Base-by-base conservation (phyloP, 2,329 filamentous ascomycete species). In the Thielaviopsis ethacetica region DNA sequence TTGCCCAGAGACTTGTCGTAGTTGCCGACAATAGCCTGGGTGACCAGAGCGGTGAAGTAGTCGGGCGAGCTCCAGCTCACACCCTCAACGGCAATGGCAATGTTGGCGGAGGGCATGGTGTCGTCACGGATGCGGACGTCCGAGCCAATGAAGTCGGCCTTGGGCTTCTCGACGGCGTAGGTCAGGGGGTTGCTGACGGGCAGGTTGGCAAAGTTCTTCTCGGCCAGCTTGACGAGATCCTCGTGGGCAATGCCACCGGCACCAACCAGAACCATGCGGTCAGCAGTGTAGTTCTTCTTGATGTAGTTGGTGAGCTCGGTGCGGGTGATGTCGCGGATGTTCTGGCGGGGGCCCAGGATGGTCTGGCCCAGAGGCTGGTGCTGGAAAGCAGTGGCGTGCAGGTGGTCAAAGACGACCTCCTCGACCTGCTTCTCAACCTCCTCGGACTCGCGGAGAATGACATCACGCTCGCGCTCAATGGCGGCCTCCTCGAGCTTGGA, bases 391-490 rank as follows among this genome's bases (percentile, higher is more conserved):
- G 93, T 98, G 69, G 93, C 91, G 76, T 98, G 93, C 62, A 98
- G 81, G 76, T 98, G 93, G 77, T 98, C 93, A 70, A 98, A 98
- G 62, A 98, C 94, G 66, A 98, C 93, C 77, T 98, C 93, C 79
- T 98, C 94, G 61, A 97, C 79, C 79, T 97, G 91, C 83, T 98
- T 98, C 82, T 98, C 93, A 66, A 98, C 94, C 80, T 98, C 93
- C 77, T 98, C 93, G 68, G 95, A 93, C 76, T 98, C 93, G 69
- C 93, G 86, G 68, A 98, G 84, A 71, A 98, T 98, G 70, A 98
- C 94, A 76, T 96, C 91, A 71, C 93, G 87, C 80, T 98, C 93
- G 66, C 94, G 87, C 81, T 98, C 91, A 70, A 93, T 96, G 68
- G 93, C 91, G 61, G 81, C 77, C 69, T 83, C 77, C 77, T 98